A percentile compares a stretch with the other conserved stretches of the same genome.
phyloP scores from a whole-genome alignment of 371 early-diverging fungal genomes.

The Vairimorpha apis region DNA sequence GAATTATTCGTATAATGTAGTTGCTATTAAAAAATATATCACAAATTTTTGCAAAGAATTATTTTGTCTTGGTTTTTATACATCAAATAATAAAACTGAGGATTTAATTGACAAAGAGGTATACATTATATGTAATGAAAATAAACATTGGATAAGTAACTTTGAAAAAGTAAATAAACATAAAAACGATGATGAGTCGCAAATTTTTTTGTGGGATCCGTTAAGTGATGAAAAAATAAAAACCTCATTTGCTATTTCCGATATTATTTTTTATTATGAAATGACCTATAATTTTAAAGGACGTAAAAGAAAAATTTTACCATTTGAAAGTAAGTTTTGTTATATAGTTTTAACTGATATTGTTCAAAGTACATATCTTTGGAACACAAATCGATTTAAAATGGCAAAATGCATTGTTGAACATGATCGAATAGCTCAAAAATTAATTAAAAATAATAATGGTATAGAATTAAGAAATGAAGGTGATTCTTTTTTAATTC shows the following conservation, averaged over 20 bases:
- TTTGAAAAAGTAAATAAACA: too few relatives aligned
- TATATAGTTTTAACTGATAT: conserved; percentile 35
- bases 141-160: too few relatives aligned
- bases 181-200: too few relatives aligned
- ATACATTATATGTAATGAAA: too few relatives aligned
- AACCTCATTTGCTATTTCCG: not conserved
- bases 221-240: not conserved
- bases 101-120: too few relatives aligned
- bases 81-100: too few relatives aligned
- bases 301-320: not conserved
- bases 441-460: conserved; percentile 13
- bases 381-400: conserved; percentile 19
- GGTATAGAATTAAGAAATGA: conserved; percentile 29
- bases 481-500: conserved; percentile 37
- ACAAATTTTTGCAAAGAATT: too few relatives aligned
- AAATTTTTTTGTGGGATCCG: not conserved
- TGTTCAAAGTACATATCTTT: conserved; percentile 22
- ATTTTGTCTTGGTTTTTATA: too few relatives aligned
- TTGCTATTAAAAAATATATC: too few relatives aligned
- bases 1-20: too few relatives aligned
- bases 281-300: not conserved
- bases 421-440: conserved; percentile 24
- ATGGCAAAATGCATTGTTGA: conserved; percentile 18
- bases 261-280: not conserved
- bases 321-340: not conserved